These are phyloP conservation scores for Pyrenula massariospora DNA, from an alignment of 495 filamentous ascomycete species.

Conservation along the genomic window DNA sequence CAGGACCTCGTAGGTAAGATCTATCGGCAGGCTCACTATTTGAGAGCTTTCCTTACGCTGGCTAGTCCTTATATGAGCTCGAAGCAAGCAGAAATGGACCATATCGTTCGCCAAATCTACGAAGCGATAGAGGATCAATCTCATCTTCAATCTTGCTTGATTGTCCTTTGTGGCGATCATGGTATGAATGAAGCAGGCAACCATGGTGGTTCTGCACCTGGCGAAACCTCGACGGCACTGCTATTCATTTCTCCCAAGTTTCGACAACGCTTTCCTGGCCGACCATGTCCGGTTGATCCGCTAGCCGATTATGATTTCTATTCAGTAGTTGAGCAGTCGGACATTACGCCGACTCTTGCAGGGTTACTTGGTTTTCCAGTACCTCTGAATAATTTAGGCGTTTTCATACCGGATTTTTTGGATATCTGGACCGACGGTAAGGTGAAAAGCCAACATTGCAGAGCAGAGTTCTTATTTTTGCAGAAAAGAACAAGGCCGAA, in stretches of 20 bases:
- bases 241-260: slow-evolving; percentile 88
- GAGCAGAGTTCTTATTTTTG: too few relatives aligned
- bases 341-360: slow-evolving; percentile 83
- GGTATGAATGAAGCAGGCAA: slow-evolving; percentile 99
- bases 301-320: slow-evolving; percentile 64
- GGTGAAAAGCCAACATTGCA: too few relatives aligned
- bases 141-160: slow-evolving; percentile 65
- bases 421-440: slow-evolving; percentile 56
- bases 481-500: too few relatives aligned
- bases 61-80: slow-evolving; percentile 74
- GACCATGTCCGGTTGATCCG: slow-evolving; percentile 28
- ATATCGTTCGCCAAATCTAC: slow-evolving; percentile 64
- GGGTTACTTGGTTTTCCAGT: slow-evolving; percentile 79
- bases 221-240: slow-evolving; percentile 87
- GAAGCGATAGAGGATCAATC: slow-evolving; percentile 53
- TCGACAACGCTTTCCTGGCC: slow-evolving; percentile 32
- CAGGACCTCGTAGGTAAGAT: slow-evolving; percentile 68
- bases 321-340: slow-evolving; percentile 74
- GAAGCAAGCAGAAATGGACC: slow-evolving; percentile 94
- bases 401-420: slow-evolving; percentile 72
- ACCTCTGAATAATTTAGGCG: slow-evolving; percentile 83
- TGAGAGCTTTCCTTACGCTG: slow-evolving; percentile 9
- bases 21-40: background rate
- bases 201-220: slow-evolving; percentile 83
- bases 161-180: slow-evolving; percentile 87